Conservation (phyloP, 2,329 filamentous ascomycete genomes). For the Nigrospora osmanthi region DNA sequence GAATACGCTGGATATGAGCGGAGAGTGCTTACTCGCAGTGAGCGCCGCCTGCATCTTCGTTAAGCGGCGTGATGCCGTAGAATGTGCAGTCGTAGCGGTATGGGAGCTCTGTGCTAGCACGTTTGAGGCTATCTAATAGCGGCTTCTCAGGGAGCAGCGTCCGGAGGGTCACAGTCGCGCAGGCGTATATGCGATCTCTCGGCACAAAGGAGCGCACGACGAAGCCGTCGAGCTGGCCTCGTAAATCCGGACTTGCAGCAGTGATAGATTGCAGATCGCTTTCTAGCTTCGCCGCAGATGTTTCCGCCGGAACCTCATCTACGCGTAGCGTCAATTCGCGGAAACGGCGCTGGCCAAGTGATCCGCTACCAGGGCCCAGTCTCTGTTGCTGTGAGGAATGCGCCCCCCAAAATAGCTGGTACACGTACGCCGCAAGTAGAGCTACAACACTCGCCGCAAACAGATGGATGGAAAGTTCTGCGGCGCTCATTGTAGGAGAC, state of each 20-base stretch:
- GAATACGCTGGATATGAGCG: neutral
- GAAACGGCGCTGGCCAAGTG: neutral
- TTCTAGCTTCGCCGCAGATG: neutral
- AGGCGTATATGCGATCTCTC: constrained; percentile 1
- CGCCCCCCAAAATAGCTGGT: neutral
- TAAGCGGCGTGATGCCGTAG: too few relatives aligned
- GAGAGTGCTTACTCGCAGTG: constrained; percentile 11
- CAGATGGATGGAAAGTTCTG: too few relatives aligned
- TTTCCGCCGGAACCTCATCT: neutral
- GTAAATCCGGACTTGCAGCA: neutral
- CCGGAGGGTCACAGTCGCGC: constrained; percentile 5
- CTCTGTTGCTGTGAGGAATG: neutral
- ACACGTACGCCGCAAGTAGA: neutral
- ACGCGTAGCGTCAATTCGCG: constrained; percentile 2
- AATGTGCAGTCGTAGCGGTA: constrained; percentile 9
- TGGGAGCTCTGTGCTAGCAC: neutral
- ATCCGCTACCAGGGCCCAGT: neutral
- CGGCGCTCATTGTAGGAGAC: too few relatives aligned
- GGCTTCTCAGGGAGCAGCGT: constrained; percentile 1
- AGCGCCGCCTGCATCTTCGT: constrained; percentile 5
- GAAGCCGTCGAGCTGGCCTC: neutral
- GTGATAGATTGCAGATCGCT: constrained; percentile 2
- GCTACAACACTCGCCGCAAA: too few relatives aligned
- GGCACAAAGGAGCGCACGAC: neutral
- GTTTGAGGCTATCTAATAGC: neutral